A percentile compares a stretch with the other conserved stretches of the same genome.
Evolutionary conservation across 768 basidiomycete genomes (phyloP).

Genomic region (Trametes elegans): DNA sequence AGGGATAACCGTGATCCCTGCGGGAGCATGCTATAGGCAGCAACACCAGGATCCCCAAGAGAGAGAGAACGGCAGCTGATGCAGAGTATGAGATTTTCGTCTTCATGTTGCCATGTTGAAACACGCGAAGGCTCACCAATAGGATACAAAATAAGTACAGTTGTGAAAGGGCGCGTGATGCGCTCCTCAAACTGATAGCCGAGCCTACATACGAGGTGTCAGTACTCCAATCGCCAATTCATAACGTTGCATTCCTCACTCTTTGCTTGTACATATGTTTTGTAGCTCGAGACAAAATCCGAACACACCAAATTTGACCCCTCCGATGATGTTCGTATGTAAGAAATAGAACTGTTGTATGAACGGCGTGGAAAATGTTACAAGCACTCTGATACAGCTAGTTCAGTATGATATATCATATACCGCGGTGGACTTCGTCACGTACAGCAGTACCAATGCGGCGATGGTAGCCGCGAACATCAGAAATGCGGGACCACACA

Average conservation of each 20-base stretch:
- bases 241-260: no score
- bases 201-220: not conserved
- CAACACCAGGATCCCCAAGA: conserved; percentile 14
- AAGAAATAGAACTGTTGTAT: conserved; percentile 25
- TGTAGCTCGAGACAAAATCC: conserved; percentile 24
- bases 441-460: conserved; percentile 16
- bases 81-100: not conserved
- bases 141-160: conserved; percentile 24
- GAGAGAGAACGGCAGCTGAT: conserved; percentile 24
- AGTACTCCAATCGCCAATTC: not conserved
- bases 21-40: conserved; percentile 20
- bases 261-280: conserved; percentile 17
- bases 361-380: conserved; percentile 27
- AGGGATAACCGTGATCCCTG: conserved; percentile 18
- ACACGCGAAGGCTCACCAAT: conserved; percentile 14
- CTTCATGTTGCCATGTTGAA: not conserved
- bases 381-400: conserved; percentile 17
- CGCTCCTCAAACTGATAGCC: conserved; percentile 24
- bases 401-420: no score
- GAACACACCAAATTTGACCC: conserved; percentile 24
- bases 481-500: conserved; percentile 12
- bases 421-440: no score
- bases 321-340: conserved; percentile 16
- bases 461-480: conserved; percentile 13
- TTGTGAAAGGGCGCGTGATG: conserved; percentile 20